Percentiles rank a stretch among this genome's conserved stretches.
Evolutionary conservation across 371 early-diverging fungal genomes (phyloP).

Genomic region (Mucor velutinosus): DNA sequence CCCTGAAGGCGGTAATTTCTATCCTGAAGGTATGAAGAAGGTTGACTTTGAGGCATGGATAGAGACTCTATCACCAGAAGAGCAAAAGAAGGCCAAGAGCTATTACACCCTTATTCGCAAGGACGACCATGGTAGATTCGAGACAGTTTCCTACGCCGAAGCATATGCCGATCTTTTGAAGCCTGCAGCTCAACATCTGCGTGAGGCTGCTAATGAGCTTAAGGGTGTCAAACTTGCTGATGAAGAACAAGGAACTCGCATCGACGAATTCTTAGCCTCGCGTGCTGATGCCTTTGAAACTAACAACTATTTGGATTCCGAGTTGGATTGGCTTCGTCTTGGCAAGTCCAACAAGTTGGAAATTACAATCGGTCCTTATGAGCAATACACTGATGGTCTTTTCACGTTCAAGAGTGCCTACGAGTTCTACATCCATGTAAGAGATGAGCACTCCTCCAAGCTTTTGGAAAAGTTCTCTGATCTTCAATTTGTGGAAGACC

Average conservation of each 20-base stretch:
- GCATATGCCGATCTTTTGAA: conserved; percentile 66
- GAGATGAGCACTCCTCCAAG: conserved; percentile 67
- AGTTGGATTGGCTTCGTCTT: conserved; percentile 75
- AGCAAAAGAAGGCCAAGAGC: conserved; percentile 61
- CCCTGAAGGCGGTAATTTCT: conserved; percentile 73
- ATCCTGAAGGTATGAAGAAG: conserved; percentile 77
- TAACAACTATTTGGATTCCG: conserved; percentile 73
- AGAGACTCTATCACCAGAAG: conserved; percentile 45
- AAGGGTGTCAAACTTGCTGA: conserved; percentile 24
- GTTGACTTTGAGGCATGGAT: conserved; percentile 71
- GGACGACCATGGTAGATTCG: conserved; percentile 35
- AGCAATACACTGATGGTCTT: conserved; percentile 78
- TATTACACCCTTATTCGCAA: conserved; percentile 71
- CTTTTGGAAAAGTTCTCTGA: conserved; percentile 72
- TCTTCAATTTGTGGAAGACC: conserved; percentile 71
- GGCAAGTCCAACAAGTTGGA: conserved; percentile 60
- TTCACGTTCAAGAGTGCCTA: conserved; percentile 72
- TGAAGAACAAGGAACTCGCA: conserved; percentile 37
- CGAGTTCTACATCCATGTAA: conserved; percentile 74
- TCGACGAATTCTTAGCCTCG: conserved; percentile 60
- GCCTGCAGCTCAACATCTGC: conserved; percentile 61
- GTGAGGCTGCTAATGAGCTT: conserved; percentile 64
- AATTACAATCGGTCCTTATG: conserved; percentile 81
- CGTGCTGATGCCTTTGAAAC: conserved; percentile 65
- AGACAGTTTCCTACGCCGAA: conserved; percentile 56